Evolutionary conservation across 2,329 filamentous ascomycete genomes (phyloP), one percentile per base, ranked within the genome.

Genomic region (Trichoderma pleuroti): DNA sequence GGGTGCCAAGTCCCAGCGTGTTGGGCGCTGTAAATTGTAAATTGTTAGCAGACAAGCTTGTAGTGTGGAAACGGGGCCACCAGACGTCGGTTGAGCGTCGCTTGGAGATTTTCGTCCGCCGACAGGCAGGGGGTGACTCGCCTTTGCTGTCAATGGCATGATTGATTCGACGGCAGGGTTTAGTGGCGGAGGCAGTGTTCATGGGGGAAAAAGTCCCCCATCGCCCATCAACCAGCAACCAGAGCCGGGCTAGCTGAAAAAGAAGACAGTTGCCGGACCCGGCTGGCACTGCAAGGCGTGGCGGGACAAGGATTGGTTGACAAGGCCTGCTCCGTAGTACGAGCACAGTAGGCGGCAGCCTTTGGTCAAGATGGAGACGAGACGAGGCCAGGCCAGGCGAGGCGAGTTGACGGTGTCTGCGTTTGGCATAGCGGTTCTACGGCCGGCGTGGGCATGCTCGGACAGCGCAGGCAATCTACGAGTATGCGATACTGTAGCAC

Each of bases 71-170:
- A 61, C 28, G 56, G 56, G 32, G 56, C 54, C 28, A 26, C 56
- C 26, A 60, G 28, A 28, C 21, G 34, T 28, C 32, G 21, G 30
- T 21, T 21, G 16, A 56, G 62, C 54, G 21, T 68, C 66, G 66
- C 66, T 68, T 68, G 54, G 66, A 61, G 66, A 61, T 52, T 60
- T 60, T 60, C 26, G 28, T 68, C 66, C 66, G 56, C 39, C 42
- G 11, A 59, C 30, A 11, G 42, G 60, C 54, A 52, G 39, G 66
- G 65, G 21, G n/a, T 39, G 14, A 26, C 18, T 34, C 4, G 24
- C 36, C 56, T 36, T 16, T 36, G 24, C 49, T 49, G 28, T n/a
- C n/a, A n/a, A n/a, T 61, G 56, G 56, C 26, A 56, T 61, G 66
- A 60, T 36, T 52, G 57, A 68, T 60, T 49, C 39, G 39, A 34